These are phyloP conservation scores for Termitomyces sp. DNA, from an alignment of 768 basidiomycete species.

Conservation along the genomic window DNA sequence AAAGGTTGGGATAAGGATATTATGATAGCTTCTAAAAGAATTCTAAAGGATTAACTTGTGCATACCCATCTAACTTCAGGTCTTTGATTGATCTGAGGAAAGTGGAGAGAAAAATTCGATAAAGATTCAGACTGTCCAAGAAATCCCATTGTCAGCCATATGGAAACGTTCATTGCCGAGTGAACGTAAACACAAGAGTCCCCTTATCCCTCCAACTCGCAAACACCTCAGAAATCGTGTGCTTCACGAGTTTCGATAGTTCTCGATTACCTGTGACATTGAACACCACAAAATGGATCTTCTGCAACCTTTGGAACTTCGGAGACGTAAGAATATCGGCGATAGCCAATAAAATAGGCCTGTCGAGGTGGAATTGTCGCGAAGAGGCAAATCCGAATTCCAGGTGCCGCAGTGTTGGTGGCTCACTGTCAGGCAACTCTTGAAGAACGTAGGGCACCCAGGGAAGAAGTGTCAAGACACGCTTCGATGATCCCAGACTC, in stretches of 20 bases:
- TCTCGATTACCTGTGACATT: slow-evolving; percentile 17
- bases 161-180: no score
- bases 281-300: slow-evolving; percentile 25
- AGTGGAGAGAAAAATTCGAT: no score
- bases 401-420: slow-evolving; percentile 17
- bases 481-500: slow-evolving; percentile 23
- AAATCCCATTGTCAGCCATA: no score
- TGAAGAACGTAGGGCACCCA: slow-evolving; percentile 24
- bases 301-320: slow-evolving; percentile 18
- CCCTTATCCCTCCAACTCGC: slow-evolving; percentile 6
- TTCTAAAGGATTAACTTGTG: not conserved
- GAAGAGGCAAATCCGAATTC: slow-evolving; percentile 26
- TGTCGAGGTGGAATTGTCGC: slow-evolving; percentile 28
- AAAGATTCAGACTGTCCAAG: no score
- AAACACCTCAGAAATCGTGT: slow-evolving; percentile 13
- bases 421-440: slow-evolving; percentile 10
- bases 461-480: slow-evolving; percentile 25
- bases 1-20: no score
- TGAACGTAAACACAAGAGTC: slow-evolving; percentile 7
- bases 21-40: no score
- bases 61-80: no score
- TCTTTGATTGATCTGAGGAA: no score
- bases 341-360: slow-evolving; percentile 21
- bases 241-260: slow-evolving; percentile 6
- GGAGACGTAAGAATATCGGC: slow-evolving; percentile 15